phyloP scores from a whole-genome alignment of 228 moss, liverwort and hornwort species.

The Sphagnum fallax region DNA sequence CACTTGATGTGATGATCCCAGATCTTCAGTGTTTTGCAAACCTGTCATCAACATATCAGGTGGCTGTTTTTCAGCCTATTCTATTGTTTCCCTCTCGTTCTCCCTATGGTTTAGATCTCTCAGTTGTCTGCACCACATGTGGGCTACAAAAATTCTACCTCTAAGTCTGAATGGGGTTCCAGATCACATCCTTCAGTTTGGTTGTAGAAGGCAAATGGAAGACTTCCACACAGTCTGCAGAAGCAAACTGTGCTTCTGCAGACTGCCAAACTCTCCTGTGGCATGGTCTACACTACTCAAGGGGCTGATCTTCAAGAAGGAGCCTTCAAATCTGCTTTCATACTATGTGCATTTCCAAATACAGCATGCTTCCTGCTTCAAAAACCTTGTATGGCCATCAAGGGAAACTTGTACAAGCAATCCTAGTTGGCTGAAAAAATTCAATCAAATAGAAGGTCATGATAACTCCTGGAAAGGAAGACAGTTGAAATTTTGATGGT shows the following conservation, averaged over 20 bases:
- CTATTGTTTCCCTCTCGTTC: too few species aligned
- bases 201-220: slow-evolving; percentile 46
- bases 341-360: slow-evolving; percentile 55
- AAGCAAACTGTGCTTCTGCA: slow-evolving; percentile 8
- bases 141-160: too few species aligned
- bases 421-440: slow-evolving; percentile 8
- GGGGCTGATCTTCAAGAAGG: slow-evolving; percentile 20
- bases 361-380: slow-evolving; percentile 37
- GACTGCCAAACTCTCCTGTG: slow-evolving; percentile 18
- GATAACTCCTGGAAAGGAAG: slow-evolving; percentile 26
- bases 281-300: slow-evolving; percentile 67
- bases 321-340: slow-evolving; percentile 16
- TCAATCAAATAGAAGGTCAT: slow-evolving; percentile 6
- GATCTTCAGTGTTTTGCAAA: slow-evolving; percentile 54
- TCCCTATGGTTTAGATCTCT: too few species aligned
- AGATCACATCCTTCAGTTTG: slow-evolving; percentile 62
- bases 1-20: slow-evolving; percentile 56
- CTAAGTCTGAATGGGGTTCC: slow-evolving; percentile 1
- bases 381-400: slow-evolving; percentile 34
- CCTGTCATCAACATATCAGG: slow-evolving; percentile 58
- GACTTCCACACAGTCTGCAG: slow-evolving; percentile 6
- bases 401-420: slow-evolving; percentile 4
- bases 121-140: too few species aligned
- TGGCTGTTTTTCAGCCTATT: slow-evolving; percentile 2
- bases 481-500: slow-evolving; percentile 37